Evolutionary conservation across 75 land plant species (phyloP), one percentile per base, ranked within the genome.

Genomic region (Pinus albicaulis): DNA sequence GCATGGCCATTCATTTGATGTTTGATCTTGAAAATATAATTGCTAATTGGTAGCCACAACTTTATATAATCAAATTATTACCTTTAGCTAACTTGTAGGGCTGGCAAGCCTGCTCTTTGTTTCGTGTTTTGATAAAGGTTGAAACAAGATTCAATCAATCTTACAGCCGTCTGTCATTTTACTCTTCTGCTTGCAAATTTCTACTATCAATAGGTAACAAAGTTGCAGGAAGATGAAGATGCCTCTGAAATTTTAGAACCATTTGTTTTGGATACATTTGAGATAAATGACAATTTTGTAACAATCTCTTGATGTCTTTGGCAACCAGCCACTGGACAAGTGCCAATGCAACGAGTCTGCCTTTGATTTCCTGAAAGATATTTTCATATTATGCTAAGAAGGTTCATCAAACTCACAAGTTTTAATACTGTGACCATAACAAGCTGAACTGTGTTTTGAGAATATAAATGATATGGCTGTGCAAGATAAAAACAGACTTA

Each of bases 251-350:
- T 64, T 5, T 38, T 38, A 38, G 41, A 38, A 19, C 70, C 48
- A 66, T 66, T 65, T 65, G 69, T 65, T 7, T 65, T 65, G 69
- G 69, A 38, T 17, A 28, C 69, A 65, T 65, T 65, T 48, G 53
- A 65, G 19, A 65, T 65, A 65, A 38, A 3, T 15, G n/a, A 31
- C 44, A 65, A 65, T 65, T 16, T 65, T 63, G 10, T 34, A 7
- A 26, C 38, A 65, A 31, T 65, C 36, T 65, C 36, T 65, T 65
- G 4, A 65, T 65, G 69, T 31, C 69, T 31, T 65, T 65, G 69
- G 69, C 69, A 65, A 2, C 19, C 8, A 34, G n/a, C 69, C 16
- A 15, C 44, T 44, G 36, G 69, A 65, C 44, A 65, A 65, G 19
- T 34, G 69, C 36, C 44, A 65, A 61, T 5, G 69, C 34, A 31